Evolutionary conservation across 1,139 yeast genomes (phyloP).

Genomic region (Taiozyma sp.): DNA sequence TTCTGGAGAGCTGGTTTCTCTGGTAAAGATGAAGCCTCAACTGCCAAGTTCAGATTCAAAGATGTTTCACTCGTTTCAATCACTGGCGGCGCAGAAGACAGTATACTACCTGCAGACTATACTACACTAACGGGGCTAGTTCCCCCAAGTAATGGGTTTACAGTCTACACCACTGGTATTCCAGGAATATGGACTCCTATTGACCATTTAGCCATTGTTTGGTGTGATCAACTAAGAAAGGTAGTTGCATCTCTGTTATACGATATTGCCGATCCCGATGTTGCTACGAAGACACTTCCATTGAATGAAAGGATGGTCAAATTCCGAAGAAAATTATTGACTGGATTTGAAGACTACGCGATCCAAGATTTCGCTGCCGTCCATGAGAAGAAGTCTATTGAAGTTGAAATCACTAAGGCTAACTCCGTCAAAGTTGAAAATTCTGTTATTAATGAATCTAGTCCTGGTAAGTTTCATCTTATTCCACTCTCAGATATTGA

Average conservation of each 20-base stretch:
- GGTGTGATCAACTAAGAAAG: constrained; percentile 88
- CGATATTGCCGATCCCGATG: constrained; percentile 46
- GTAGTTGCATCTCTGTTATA: constrained; percentile 55
- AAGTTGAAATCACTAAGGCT: background rate
- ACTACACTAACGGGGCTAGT: constrained; percentile 69
- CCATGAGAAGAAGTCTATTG: background rate
- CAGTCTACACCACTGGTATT: constrained; percentile 79
- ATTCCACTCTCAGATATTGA: background rate
- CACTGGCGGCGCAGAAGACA: constrained; percentile 86
- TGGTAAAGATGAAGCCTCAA: constrained; percentile 19
- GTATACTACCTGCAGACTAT: constrained; percentile 89
- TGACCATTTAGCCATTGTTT: constrained; percentile 92
- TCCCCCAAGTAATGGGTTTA: constrained; percentile 72
- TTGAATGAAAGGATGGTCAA: constrained; percentile 51
- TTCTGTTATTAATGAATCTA: background rate
- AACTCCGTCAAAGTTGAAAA: background rate
- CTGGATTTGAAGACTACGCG: constrained; percentile 50
- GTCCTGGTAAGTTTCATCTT: constrained; percentile 2
- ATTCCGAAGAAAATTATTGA: constrained; percentile 44
- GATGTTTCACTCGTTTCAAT: constrained; percentile 65
- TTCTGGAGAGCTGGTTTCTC: constrained; percentile 71
- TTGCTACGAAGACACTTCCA: constrained; percentile 42
- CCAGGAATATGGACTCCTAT: constrained; percentile 93
- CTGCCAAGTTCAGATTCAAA: constrained; percentile 37
- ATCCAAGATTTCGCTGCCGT: constrained; percentile 23